Conservation (phyloP, 805 yeast genomes). For the Candida glaebosa region DNA sequence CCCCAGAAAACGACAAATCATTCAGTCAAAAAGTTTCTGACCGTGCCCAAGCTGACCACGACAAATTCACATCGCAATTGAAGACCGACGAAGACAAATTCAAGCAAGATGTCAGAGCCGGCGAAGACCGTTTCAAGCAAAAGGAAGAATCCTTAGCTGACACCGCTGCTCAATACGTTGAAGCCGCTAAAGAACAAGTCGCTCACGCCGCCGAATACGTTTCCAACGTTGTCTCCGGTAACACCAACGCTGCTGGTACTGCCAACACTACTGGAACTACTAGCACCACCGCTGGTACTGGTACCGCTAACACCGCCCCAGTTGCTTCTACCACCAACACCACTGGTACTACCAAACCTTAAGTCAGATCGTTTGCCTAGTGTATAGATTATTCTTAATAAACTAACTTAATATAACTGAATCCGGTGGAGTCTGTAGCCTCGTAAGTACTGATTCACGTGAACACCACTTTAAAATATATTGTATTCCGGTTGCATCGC, state of each 20-base stretch:
- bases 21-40: slow-evolving; percentile 67
- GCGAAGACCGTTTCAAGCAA: slow-evolving; percentile 23
- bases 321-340: not conserved
- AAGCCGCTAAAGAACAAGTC: slow-evolving; percentile 52
- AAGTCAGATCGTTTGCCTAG: not conserved
- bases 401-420: too few relatives aligned
- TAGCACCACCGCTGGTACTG: not conserved
- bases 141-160: slow-evolving; percentile 32
- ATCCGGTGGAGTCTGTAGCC: not conserved
- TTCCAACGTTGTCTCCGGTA: slow-evolving; percentile 52
- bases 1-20: slow-evolving; percentile 69
- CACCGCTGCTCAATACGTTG: slow-evolving; percentile 45
- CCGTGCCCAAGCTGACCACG: slow-evolving; percentile 51
- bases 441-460: not conserved
- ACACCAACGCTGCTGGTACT: slow-evolving; percentile 49
- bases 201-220: slow-evolving; percentile 56
- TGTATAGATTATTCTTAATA: not conserved
- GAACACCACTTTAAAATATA: not conserved
- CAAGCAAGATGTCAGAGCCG: not conserved
- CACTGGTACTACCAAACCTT: not conserved
- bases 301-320: too few relatives aligned
- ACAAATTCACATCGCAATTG: slow-evolving; percentile 35
- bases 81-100: not conserved
- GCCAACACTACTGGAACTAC: slow-evolving; percentile 18
- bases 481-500: not conserved